Base-by-base conservation (phyloP, 73 alveolate species). In the Uronychia binucleata region DNA sequence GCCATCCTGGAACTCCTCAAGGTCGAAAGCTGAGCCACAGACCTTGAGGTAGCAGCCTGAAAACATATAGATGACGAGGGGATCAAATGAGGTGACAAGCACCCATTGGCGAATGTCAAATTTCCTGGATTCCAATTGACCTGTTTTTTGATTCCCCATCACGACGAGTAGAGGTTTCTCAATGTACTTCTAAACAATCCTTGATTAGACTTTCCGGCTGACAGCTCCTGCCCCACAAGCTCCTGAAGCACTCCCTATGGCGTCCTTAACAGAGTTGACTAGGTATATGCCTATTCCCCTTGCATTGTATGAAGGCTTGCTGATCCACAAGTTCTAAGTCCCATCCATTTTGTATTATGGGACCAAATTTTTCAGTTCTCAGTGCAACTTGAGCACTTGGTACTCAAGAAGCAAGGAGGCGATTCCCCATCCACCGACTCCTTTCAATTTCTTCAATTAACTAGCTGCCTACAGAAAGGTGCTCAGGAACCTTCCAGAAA, bases 21-120 rank as follows among this genome's bases (percentile, higher is more conserved):
- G 88, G 80, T 84, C 80, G 85, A 83, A 97, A 31, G 92, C 92
- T 34, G 95, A 93, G 30, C 97, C 97, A 29, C 98, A 96, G 77
- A 97, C 76, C 77, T 98, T 85, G 19, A 93, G 84, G 90, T 97
- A 97, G 58, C 97, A 96, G 0, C 94, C 76, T 59, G 97, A 95
- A 88, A 87, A 97, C 75, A 95, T 79, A 86, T 94, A 96, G 1
- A 97, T 85, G 29, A 78, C 86, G 75, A 95, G 88, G 11, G 99
- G 99, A 30, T 94, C 93, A 88, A 91, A 91, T 74, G 95, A 89
- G 30, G 97, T 95, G 27, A 97, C 98, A 28, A 97, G 82, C 8
- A 95, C 98, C 98, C 99, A 97, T 83, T 93, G 93, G 33, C 99
- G 82, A 30, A 97, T 81, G 95, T 97, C 99, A 86, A 97, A 97